Percentiles rank a stretch among this genome's conserved stretches.
Evolutionary conservation across 108 stramenopile genomes (phyloP).

Genomic region (Skeletonema tropicum): DNA sequence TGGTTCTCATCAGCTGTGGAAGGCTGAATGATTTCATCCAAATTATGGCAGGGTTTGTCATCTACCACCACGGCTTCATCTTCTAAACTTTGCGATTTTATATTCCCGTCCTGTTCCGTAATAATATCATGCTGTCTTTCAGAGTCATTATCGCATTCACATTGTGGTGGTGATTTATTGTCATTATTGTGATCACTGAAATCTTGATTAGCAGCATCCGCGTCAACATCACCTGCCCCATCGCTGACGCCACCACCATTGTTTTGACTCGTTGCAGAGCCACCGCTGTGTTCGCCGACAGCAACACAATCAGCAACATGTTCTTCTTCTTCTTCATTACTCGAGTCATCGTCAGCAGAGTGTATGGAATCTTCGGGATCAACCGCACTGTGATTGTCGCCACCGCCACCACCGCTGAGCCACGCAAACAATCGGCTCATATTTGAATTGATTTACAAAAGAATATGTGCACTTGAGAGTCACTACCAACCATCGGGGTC

Average conservation of each 20-base stretch:
- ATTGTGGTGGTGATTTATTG: background rate
- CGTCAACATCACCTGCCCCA: background rate
- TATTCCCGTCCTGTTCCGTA: background rate
- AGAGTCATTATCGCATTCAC: background rate
- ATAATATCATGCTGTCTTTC: background rate
- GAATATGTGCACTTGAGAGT: too few relatives aligned
- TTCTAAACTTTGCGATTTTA: background rate
- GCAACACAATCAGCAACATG: background rate
- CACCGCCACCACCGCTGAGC: background rate
- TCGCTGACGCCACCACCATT: background rate
- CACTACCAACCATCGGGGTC: too few relatives aligned
- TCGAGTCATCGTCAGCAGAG: background rate
- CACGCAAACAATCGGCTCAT: slow-evolving; percentile 15
- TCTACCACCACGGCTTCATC: background rate
- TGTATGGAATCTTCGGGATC: background rate
- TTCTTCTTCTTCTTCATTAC: background rate
- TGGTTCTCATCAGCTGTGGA: background rate
- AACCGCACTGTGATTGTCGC: background rate
- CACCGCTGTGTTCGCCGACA: background rate
- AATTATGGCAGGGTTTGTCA: background rate
- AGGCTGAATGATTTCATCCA: background rate
- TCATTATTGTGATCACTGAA: background rate
- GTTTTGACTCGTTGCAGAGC: background rate
- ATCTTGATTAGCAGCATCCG: background rate
- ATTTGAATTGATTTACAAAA: background rate